Base-by-base conservation (phyloP, 768 basidiomycete species). In the Pleurotus tuoliensis region DNA sequence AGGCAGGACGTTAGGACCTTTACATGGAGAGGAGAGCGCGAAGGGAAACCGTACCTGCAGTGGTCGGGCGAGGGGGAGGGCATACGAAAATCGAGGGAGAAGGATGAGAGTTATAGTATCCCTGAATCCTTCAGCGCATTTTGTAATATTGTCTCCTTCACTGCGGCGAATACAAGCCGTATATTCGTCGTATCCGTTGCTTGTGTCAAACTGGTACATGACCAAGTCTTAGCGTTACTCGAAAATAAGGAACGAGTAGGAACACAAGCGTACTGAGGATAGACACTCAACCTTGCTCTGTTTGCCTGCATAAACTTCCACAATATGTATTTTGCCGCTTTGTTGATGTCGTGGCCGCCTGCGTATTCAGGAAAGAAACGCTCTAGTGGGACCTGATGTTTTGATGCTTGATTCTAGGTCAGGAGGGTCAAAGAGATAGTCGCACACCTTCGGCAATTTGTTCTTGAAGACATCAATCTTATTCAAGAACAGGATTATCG, bases 241-340 rank as follows among this genome's bases (percentile, higher is more conserved):
- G 30, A 34, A 0, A 34, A 25, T 15, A 12, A 39, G 44, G 30
- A 20, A 30, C 16, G 15, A 39, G 38, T 5, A 8, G n/a, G 37
- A 25, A 20, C 37, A 49, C 39, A 41, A 34, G 79, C 88, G 37
- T 60, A 90, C 90, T 97, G 94, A 2, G 94, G 94, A 69, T 95
- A 97, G 16, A 97, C 90, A 56, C 87, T 92, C 62, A 95, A 71
- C 51, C 86, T 70, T 54, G 90, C 90, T 18, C 89, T 74, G 62
- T 95, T 96, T 55, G 90, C 87, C 69, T 96, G 92, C 80, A 94
- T 94, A 64, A 96, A 98, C 64, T 90, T 76, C 94, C 93, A 97
- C 38, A 98, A 75, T 53, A 98, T 94, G 61, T 92, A 96, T 63
- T 94, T 94, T 0, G 94, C 92, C 1, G 92, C 93, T 69, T 95